Conservation (phyloP, 495 filamentous ascomycete genomes). For the Xylaria venustula region DNA sequence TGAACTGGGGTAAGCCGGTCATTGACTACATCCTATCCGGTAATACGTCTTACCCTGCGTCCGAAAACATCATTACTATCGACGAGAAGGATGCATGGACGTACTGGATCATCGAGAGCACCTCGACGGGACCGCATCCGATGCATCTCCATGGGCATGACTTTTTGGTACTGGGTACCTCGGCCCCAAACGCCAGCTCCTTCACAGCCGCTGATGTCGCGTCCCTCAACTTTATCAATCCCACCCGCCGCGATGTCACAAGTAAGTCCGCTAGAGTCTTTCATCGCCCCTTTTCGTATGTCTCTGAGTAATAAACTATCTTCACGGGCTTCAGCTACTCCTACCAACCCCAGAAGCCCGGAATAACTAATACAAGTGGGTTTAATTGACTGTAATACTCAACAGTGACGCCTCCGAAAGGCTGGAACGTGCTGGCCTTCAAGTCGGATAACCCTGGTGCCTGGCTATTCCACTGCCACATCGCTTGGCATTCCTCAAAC, state of each 20-base stretch:
- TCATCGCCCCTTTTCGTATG: no score
- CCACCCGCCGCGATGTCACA: slow-evolving; percentile 51
- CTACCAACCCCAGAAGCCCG: no score
- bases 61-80: slow-evolving; percentile 37
- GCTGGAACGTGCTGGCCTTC: slow-evolving; percentile 44
- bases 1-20: slow-evolving; percentile 42
- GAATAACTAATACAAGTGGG: no score
- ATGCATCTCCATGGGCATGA: slow-evolving; percentile 55
- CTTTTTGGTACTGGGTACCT: slow-evolving; percentile 45
- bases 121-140: slow-evolving; percentile 23
- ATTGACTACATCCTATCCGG: slow-evolving; percentile 32
- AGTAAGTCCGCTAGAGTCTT: no score
- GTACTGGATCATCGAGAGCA: slow-evolving; percentile 36
- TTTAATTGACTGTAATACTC: slow-evolving; percentile 3
- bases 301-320: no score
- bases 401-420: slow-evolving; percentile 38
- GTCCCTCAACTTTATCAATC: slow-evolving; percentile 38
- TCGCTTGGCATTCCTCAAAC: slow-evolving; percentile 43
- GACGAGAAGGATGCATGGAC: slow-evolving; percentile 41
- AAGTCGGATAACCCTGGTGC: slow-evolving; percentile 48
- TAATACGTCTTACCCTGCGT: slow-evolving; percentile 32
- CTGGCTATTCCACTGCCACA: slow-evolving; percentile 51
- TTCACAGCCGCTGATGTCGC: no score
- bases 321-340: no score
- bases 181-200: no score